Base-by-base conservation (phyloP, 371 early-diverging fungal species). In the Zychaea mexicana region DNA sequence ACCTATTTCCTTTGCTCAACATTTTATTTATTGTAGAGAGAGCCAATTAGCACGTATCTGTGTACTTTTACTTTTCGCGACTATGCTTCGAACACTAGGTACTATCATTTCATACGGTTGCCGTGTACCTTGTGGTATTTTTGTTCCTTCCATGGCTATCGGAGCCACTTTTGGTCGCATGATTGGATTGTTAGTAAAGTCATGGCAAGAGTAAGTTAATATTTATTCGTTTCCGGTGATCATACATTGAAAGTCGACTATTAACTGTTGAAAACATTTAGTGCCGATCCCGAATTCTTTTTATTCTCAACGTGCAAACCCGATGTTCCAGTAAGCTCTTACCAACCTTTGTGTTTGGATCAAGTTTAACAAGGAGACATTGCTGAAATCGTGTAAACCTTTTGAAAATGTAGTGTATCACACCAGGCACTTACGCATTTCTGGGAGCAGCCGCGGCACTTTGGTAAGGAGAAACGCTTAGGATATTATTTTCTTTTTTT, bases 361-460 rank as follows among this genome's bases (percentile, higher is more conserved):
- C n/a, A n/a, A n/a, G n/a, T 22, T 2, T 15, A 0, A 26, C 15
- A 5, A 47, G 36, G 19, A 22, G 17, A 5, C 6, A 17, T 27
- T 47, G 63, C n/a, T 26, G 22, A 24, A n/a, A n/a, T n/a, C n/a
- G n/a, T n/a, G n/a, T n/a, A n/a, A n/a, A n/a, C n/a, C n/a, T n/a
- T n/a, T 53, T 32, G 36, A 65, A 33, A 7, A 45, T 38, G 52
- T 57, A 85, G 77, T 97, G 98, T 70, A 90, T 98, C 32, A 93
- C 92, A 0, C 94, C 96, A 0, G 99, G 98, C 24, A 93, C 96
- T 3, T 98, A 98, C 77, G 96, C 99, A 22, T 92, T 98, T 65
- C 83, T 98, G 21, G 99, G 98, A 26, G 97, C 98, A 19, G 96
- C 96, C 0, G 97, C 98, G 0, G 92, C 94, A 8, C 78, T 98